Conservation (phyloP, 225 moss, liverwort and hornwort species). For the Straminergon stramineum region DNA sequence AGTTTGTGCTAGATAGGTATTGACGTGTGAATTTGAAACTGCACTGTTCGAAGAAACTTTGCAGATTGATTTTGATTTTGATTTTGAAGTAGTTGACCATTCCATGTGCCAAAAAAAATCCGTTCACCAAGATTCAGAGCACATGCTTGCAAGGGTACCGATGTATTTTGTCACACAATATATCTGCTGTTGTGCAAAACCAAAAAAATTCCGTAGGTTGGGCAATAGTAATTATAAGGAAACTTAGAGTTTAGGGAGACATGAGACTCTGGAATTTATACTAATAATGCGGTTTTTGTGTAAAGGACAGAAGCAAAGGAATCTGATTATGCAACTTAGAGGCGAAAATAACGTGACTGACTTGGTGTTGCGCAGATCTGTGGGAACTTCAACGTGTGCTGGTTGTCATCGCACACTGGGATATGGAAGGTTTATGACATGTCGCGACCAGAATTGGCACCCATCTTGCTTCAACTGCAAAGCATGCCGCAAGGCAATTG, state of each 20-base stretch:
- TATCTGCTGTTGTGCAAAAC: no score
- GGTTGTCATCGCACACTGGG: constrained; percentile 57
- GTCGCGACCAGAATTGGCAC: constrained; percentile 67
- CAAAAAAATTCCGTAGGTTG: background rate
- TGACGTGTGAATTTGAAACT: background rate
- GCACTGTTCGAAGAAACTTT: background rate
- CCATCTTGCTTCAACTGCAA: constrained; percentile 70
- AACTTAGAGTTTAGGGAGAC: background rate
- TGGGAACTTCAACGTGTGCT: constrained; percentile 41
- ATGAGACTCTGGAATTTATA: background rate
- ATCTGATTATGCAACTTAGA: background rate
- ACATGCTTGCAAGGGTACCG: background rate
- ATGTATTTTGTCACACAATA: background rate
- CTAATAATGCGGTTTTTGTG: background rate
- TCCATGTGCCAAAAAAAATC: background rate
- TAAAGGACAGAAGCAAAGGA: background rate
- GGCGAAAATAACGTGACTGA: no score
- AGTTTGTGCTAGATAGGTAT: background rate
- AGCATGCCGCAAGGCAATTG: constrained; percentile 41
- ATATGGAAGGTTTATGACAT: constrained; percentile 55
- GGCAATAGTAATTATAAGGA: background rate
- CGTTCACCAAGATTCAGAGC: background rate
- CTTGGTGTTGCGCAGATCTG: background rate
- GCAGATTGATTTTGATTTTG: background rate
- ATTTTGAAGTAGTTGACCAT: background rate